A percentile compares a stretch with the other conserved stretches of the same genome.
phyloP scores from a whole-genome alignment of 164 flowering plant species.

The Macadamia integrifolia region DNA sequence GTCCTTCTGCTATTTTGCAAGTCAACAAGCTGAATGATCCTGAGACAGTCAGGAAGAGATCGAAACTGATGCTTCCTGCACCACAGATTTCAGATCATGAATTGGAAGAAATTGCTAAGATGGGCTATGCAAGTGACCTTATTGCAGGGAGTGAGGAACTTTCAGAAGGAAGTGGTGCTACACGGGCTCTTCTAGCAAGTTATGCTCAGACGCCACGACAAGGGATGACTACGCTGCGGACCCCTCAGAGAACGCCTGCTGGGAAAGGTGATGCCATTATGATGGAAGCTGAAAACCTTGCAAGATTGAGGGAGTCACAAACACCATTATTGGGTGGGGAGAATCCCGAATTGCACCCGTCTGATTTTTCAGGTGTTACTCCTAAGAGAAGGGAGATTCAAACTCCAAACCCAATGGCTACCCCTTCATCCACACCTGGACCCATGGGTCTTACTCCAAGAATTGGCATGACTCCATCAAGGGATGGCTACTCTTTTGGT shows the following conservation, averaged over 20 bases:
- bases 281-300: conserved; percentile 99
- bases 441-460: conserved; percentile 70
- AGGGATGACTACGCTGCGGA: conserved; percentile 83
- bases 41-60: conserved; percentile 82
- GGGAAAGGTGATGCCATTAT: conserved; percentile 95
- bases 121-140: conserved; percentile 95
- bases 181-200: conserved; percentile 83
- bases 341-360: conserved; percentile 95
- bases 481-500: conserved; percentile 68
- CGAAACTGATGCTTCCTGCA: conserved; percentile 90
- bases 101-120: conserved; percentile 89
- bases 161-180: conserved; percentile 85
- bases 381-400: conserved; percentile 83
- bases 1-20: conserved; percentile 80
- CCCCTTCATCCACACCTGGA: conserved; percentile 87
- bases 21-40: conserved; percentile 94
- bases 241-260: conserved; percentile 93
- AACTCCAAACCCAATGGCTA: conserved; percentile 86
- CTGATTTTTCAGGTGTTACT: conserved; percentile 99
- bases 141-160: conserved; percentile 63
- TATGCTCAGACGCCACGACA: conserved; percentile 78
- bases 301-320: conserved; percentile 86
- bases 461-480: conserved; percentile 84
- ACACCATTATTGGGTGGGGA: conserved; percentile 96
- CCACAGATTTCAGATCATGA: conserved; percentile 96